Evolutionary conservation across 2,329 filamentous ascomycete species (phyloP).

Genomic region (Ophiocordyceps unilateralis): DNA sequence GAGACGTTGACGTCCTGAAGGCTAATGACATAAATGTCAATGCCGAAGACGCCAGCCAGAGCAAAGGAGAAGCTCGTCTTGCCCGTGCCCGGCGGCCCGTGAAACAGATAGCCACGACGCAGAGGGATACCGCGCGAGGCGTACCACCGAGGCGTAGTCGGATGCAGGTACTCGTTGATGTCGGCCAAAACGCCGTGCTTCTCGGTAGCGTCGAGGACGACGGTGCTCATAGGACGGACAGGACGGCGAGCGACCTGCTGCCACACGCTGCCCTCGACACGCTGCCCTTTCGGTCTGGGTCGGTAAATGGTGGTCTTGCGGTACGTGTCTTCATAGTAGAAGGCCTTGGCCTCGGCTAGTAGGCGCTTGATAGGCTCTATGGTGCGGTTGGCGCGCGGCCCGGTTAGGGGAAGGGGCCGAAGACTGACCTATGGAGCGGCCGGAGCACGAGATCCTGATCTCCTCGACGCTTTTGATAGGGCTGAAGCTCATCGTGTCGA

Average conservation of each 20-base stretch:
- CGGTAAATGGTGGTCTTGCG: conserved; percentile 42
- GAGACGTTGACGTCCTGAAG: conserved; percentile 39
- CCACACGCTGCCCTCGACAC: conserved; percentile 32
- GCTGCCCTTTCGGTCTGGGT: conserved; percentile 26
- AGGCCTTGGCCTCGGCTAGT: conserved; percentile 32
- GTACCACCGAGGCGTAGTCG: conserved; percentile 55
- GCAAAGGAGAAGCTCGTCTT: conserved; percentile 54
- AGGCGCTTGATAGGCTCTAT: conserved; percentile 36
- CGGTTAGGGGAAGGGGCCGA: not conserved
- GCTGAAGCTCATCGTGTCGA: conserved; percentile 14
- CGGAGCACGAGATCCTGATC: conserved; percentile 36
- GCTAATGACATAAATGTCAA: conserved; percentile 48
- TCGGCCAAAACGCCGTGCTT: conserved; percentile 52
- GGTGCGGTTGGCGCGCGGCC: not conserved
- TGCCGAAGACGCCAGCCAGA: conserved; percentile 45
- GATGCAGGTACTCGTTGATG: conserved; percentile 64
- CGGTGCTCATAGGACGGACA: conserved; percentile 54
- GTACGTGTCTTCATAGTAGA: conserved; percentile 33
- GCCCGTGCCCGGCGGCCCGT: conserved; percentile 58
- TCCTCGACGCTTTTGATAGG: conserved; percentile 34
- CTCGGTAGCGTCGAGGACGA: conserved; percentile 51
- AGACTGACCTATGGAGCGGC: conserved; percentile 20
- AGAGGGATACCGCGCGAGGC: conserved; percentile 60
- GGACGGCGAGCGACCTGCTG: conserved; percentile 43
- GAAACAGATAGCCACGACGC: conserved; percentile 59